Evolutionary conservation across 1,284 basidiomycete species (phyloP).

Genomic region (Leccinum olivaceoglutinosum): DNA sequence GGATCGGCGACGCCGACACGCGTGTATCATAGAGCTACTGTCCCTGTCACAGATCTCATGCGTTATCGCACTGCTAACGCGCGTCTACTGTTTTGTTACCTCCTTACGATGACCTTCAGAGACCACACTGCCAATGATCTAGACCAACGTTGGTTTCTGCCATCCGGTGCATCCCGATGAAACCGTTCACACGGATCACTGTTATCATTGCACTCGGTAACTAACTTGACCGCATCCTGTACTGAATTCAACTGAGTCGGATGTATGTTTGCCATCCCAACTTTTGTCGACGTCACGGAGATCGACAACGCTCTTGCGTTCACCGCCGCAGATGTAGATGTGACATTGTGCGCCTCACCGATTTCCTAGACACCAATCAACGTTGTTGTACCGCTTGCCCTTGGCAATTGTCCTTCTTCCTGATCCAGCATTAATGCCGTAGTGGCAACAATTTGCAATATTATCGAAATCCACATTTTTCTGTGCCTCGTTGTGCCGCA

Average conservation of each 20-base stretch:
- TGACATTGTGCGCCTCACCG: not conserved
- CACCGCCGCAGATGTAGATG: not conserved
- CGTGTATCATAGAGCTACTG: not conserved
- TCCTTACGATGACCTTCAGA: constrained; percentile 2
- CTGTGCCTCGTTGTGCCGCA: constrained; percentile 13
- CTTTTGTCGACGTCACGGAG: constrained; percentile 8
- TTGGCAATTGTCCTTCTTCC: constrained; percentile 3
- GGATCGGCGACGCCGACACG: constrained; percentile 3
- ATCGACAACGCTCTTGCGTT: not conserved
- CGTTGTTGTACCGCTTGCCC: not conserved
- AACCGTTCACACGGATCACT: constrained; percentile 9
- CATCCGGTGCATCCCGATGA: constrained; percentile 12
- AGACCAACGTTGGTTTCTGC: constrained; percentile 7
- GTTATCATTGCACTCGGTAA: constrained; percentile 9
- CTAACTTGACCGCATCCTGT: constrained; percentile 10
- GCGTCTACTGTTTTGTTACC: constrained; percentile 7
- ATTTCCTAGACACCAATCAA: not conserved
- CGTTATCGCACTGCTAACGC: constrained; percentile 3
- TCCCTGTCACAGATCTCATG: constrained; percentile 12
- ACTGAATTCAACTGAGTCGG: constrained; percentile 2
- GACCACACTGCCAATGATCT: constrained; percentile 20
- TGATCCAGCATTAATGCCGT: constrained; percentile 21
- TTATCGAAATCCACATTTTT: constrained; percentile 6
- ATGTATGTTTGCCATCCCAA: constrained; percentile 3
- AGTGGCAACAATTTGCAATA: constrained; percentile 1